phyloP scores from a whole-genome alignment of 2,329 filamentous ascomycete genomes.

The Elsinoe batatas region DNA sequence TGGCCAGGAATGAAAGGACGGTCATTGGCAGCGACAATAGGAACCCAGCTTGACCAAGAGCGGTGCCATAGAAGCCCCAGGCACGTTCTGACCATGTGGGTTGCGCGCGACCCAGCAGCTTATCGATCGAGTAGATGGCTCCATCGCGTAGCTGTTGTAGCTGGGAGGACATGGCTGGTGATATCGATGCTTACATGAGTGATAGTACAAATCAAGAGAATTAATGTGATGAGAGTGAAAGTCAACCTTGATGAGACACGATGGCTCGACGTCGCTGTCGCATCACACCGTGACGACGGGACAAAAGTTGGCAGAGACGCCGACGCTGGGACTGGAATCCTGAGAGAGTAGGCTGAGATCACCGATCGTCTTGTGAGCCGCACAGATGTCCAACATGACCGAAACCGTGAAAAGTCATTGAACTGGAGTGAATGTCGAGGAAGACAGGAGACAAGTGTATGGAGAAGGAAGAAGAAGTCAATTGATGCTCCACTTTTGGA shows the following conservation, averaged over 20 bases:
- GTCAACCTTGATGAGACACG: neutral
- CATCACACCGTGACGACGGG: constrained; percentile 12
- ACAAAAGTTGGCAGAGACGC: neutral
- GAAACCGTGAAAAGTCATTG: too few relatives aligned
- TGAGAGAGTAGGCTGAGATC: neutral
- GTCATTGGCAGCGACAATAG: constrained; percentile 29
- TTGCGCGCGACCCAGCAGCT: constrained; percentile 23
- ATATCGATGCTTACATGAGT: neutral
- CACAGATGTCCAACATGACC: neutral
- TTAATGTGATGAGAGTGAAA: neutral
- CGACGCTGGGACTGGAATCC: constrained; percentile 1
- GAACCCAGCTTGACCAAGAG: constrained; percentile 23
- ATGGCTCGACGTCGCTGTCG: neutral
- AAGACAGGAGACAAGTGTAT: neutral
- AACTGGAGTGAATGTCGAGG: neutral
- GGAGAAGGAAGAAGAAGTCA: neutral
- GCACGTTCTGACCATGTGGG: constrained; percentile 17
- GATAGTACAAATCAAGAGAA: neutral
- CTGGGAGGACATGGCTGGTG: constrained; percentile 14
- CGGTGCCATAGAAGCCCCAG: constrained; percentile 19
- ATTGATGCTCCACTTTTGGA: neutral
- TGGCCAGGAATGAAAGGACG: constrained; percentile 53
- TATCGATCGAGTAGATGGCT: constrained; percentile 22
- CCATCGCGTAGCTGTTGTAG: constrained; percentile 20
- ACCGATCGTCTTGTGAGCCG: neutral